Conservation (phyloP, 352 stramenopile genomes). For the Stephanocyclus meneghinianus region DNA sequence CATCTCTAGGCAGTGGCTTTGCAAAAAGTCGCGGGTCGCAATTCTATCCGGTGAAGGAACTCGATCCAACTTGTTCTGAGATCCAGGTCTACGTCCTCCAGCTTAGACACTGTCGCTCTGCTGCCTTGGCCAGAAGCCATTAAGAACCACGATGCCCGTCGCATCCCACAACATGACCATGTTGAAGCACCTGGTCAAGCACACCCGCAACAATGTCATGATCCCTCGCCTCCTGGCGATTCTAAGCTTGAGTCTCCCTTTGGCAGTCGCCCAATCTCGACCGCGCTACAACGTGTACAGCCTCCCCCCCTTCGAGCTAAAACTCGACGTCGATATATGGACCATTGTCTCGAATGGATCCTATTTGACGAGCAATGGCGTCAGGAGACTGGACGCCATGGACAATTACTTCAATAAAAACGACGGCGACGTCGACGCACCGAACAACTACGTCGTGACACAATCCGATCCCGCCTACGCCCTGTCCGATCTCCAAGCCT, state of each 20-base stretch:
- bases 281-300: conserved; percentile 23
- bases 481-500: conserved; percentile 1
- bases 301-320: conserved; percentile 20
- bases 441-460: background rate
- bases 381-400: background rate
- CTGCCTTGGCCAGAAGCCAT: background rate
- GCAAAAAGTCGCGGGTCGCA: no score
- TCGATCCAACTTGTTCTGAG: no score
- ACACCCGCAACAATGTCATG: background rate
- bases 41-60: no score
- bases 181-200: no score
- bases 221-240: background rate
- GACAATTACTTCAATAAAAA: background rate
- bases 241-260: background rate
- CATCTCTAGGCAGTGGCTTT: no score
- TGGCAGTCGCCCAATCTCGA: background rate
- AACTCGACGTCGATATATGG: conserved; percentile 27
- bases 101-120: no score
- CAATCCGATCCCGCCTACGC: background rate
- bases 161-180: background rate
- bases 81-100: no score
- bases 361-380: background rate
- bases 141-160: background rate
- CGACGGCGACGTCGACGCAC: background rate
- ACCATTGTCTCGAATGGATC: conserved; percentile 1